A percentile compares a stretch with the other conserved stretches of the same genome.
These are phyloP conservation scores for Phytophthora agathidicida DNA, from an alignment of 352 stramenopile genomes.

Conservation along the genomic window DNA sequence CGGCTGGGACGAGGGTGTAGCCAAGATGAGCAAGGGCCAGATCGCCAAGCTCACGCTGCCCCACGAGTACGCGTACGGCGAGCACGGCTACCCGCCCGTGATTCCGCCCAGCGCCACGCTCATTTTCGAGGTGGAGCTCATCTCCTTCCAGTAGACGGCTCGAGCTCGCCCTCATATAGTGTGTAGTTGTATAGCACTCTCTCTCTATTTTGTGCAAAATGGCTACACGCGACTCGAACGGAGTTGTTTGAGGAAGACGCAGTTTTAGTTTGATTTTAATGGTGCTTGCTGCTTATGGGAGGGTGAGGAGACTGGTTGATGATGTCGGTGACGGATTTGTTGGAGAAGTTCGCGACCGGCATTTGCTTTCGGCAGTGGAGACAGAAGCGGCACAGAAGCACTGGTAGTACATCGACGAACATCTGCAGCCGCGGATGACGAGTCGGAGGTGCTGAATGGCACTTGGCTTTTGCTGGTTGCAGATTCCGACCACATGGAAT, in stretches of 20 bases:
- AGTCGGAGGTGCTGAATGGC: background rate
- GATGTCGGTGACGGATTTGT: conserved; percentile 15
- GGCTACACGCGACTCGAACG: conserved; percentile 19
- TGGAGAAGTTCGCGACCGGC: conserved; percentile 24
- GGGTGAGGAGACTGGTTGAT: background rate
- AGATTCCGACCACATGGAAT: conserved; percentile 62
- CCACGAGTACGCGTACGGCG: conserved; percentile 95
- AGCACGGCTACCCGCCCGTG: conserved; percentile 84
- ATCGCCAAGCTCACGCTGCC: conserved; percentile 92
- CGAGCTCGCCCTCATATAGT: conserved; percentile 1
- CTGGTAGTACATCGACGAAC: background rate
- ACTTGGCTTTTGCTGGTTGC: conserved; percentile 2
- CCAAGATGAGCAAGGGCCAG: conserved; percentile 93
- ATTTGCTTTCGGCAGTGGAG: conserved; percentile 9
- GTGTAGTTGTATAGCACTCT: conserved; percentile 15
- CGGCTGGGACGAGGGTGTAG: conserved; percentile 80
- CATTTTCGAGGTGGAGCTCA: conserved; percentile 94
- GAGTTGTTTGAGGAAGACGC: conserved; percentile 5
- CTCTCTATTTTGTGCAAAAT: conserved; percentile 20
- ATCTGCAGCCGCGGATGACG: background rate
- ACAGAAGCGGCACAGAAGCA: background rate
- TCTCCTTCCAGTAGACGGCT: conserved; percentile 66
- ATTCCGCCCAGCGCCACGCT: conserved; percentile 93
- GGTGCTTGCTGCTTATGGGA: conserved; percentile 2
- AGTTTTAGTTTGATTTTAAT: conserved; percentile 3